Evolutionary conservation across 768 basidiomycete species (phyloP).

Genomic region (Boletus tomentosulus): DNA sequence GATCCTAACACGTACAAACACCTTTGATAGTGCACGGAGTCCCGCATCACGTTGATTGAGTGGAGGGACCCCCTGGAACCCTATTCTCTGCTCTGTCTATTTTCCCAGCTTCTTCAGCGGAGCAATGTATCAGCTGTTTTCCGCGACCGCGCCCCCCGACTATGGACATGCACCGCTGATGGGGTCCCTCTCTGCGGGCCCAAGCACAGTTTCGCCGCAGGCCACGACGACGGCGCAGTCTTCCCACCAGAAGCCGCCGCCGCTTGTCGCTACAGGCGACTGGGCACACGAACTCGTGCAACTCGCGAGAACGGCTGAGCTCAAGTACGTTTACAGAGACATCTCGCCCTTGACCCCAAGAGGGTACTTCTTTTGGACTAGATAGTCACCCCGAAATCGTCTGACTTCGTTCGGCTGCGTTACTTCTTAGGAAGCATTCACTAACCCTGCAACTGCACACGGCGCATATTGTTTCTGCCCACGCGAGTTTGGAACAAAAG

Average conservation of each 20-base stretch:
- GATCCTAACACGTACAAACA: conserved; percentile 33
- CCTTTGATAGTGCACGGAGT: conserved; percentile 26
- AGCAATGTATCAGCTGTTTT: conserved; percentile 36
- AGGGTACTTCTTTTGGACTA: not conserved
- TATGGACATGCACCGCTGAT: conserved; percentile 31
- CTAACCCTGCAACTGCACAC: conserved; percentile 81
- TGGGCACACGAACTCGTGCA: conserved; percentile 87
- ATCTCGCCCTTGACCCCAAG: not conserved
- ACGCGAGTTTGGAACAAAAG: conserved; percentile 75
- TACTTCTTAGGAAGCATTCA: conserved; percentile 64
- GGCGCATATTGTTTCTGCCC: conserved; percentile 81
- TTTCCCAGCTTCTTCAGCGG: conserved; percentile 19
- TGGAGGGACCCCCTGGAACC: conserved; percentile 28
- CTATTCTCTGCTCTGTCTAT: conserved; percentile 19
- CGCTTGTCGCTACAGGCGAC: conserved; percentile 77
- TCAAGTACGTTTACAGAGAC: conserved; percentile 58
- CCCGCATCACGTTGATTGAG: not conserved
- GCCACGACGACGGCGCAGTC: conserved; percentile 22
- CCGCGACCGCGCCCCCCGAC: conserved; percentile 30
- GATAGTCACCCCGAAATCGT: not conserved
- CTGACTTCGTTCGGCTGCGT: conserved; percentile 8
- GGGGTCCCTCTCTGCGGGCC: conserved; percentile 31
- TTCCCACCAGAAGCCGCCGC: conserved; percentile 31
- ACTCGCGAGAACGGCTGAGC: conserved; percentile 80
- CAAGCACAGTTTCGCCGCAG: conserved; percentile 31